A percentile compares a stretch with the other conserved stretches of the same genome.
Evolutionary conservation across 2,329 filamentous ascomycete species (phyloP).

Genomic region (Cordyceps tenuipes): DNA sequence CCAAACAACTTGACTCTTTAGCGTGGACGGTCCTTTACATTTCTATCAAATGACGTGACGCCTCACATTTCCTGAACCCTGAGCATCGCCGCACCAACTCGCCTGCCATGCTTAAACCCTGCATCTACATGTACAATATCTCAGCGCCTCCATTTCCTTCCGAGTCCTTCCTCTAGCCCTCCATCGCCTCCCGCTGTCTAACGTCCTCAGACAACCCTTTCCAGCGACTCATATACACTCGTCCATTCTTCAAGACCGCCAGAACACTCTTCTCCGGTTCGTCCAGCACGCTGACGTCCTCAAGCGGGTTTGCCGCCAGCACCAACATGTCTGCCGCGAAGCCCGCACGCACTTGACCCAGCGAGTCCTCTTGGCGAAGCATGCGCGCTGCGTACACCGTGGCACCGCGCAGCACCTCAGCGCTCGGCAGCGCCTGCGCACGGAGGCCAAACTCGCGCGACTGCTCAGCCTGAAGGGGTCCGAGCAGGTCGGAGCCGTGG

Average conservation of each 20-base stretch:
- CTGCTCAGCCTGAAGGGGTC: slow-evolving; percentile 24
- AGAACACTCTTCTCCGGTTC: slow-evolving; percentile 37
- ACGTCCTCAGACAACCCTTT: slow-evolving; percentile 15
- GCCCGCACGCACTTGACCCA: slow-evolving; percentile 43
- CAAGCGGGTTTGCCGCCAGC: slow-evolving; percentile 43
- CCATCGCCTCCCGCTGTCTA: background rate
- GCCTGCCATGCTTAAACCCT: background rate
- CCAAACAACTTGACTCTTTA: too few relatives aligned
- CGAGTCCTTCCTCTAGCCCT: too few relatives aligned
- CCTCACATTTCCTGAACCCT: background rate
- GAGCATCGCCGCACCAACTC: background rate
- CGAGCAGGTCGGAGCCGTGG: slow-evolving; percentile 37
- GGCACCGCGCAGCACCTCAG: slow-evolving; percentile 22
- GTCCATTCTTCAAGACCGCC: slow-evolving; percentile 46
- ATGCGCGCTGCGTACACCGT: slow-evolving; percentile 42
- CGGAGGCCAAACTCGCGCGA: slow-evolving; percentile 26
- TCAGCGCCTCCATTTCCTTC: background rate
- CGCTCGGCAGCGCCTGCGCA: slow-evolving; percentile 16
- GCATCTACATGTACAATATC: background rate
- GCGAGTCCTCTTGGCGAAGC: slow-evolving; percentile 33
- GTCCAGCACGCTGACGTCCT: slow-evolving; percentile 45
- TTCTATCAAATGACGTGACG: too few relatives aligned
- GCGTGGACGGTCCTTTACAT: too few relatives aligned
- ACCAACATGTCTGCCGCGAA: slow-evolving; percentile 46
- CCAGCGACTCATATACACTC: slow-evolving; percentile 25